Evolutionary conservation across 2,329 filamentous ascomycete species (phyloP), one percentile per base, ranked within the genome.

Genomic region (Monosporascus sp.): DNA sequence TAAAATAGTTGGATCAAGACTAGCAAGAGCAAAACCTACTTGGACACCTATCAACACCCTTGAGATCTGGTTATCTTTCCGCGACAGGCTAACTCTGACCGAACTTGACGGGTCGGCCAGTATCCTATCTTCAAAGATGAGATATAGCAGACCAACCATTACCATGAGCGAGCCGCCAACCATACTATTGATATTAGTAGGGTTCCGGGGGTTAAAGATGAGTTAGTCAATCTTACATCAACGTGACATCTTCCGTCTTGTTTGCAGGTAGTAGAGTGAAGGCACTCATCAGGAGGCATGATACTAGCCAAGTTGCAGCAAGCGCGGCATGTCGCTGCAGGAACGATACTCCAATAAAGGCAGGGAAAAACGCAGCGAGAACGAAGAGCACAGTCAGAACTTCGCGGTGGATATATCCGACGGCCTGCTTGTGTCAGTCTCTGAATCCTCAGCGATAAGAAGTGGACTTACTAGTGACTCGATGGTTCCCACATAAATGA

Each of bases 381-480:
- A 92, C 64, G 65, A 92, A 99, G 52, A 93, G 82, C 1, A 83
- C 74, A 0, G 93, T 96, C 62, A 95, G 87, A 24, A 97, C 84
- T 65, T 96, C 88, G 41, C 94, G 86, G 62, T 93, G 81, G 53
- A 96, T 96, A 68, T 99, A 99, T 49, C 91, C 92, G 72, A 96
- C 78, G 22, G 94, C 91, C 89, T 94, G 52, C 26, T n/a, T 24
- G 5, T 26, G 48, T 68, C 51, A 67, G 55, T 57, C n/a, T 14
- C n/a, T 7, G 37, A 47, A 3, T 16, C 11, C 8, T 14, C 7
- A n/a, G 49, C 16, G n/a, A 44, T 11, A 7, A 16, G 41, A 38
- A 24, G 41, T 24, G 37, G 26, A 73, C 78, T 70, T 74, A 89
- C 87, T 68, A 99, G 77, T 51, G 87, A 89, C 68, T 93, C 82